Conservation (phyloP, 805 yeast genomes). For the Saccharomycopsis capsularis region DNA sequence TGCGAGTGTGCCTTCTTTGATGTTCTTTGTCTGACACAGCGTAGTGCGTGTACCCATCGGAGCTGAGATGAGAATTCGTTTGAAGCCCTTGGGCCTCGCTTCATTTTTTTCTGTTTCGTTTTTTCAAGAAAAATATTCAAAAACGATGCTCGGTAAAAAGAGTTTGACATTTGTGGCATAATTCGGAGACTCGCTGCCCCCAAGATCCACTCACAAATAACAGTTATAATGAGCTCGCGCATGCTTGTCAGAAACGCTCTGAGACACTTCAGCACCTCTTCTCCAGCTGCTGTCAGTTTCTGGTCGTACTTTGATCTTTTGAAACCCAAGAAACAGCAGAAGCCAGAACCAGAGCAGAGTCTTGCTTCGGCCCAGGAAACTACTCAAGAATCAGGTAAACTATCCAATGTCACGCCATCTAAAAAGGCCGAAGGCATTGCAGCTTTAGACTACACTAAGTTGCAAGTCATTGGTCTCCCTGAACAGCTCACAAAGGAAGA, state of each 20-base stretch:
- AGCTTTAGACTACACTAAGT: neutral
- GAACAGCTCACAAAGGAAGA: conserved; percentile 13
- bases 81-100: no score
- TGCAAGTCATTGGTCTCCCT: conserved; percentile 21
- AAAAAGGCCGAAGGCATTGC: neutral
- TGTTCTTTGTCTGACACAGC: no score
- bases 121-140: no score
- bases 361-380: conserved; percentile 10
- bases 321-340: conserved; percentile 11
- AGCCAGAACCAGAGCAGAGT: conserved; percentile 6
- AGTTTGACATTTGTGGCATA: no score
- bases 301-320: conserved; percentile 15
- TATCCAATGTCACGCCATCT: neutral
- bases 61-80: no score
- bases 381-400: conserved; percentile 12
- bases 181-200: no score
- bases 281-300: neutral
- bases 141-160: no score
- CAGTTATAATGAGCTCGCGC: no score
- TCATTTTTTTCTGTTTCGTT: no score
- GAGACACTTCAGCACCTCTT: conserved; percentile 1
- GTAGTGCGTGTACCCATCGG: no score
- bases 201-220: no score
- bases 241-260: neutral
- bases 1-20: no score